Base-by-base conservation (phyloP, 208 protist species). In the Trypanosoma boissoni region DNA sequence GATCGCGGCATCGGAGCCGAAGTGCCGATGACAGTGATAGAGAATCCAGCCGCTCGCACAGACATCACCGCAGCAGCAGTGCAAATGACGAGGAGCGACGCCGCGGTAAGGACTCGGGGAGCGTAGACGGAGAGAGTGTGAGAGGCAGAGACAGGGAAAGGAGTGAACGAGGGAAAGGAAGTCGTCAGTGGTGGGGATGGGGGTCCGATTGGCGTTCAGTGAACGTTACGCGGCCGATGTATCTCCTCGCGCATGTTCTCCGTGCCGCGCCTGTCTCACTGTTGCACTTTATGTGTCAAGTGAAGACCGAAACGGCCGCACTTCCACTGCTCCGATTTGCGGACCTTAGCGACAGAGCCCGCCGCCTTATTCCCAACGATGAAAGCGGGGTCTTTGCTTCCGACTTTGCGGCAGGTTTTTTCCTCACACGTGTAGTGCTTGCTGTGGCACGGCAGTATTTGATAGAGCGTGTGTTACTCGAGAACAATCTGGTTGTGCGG, bases 401-500 rank as follows among this genome's bases (percentile, higher is more conserved):
- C 9, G 46, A 55, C 1, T 41, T 69, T 58, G 16, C 51, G 20
- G 2, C 60, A 2, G 50, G 72, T 26, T 75, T 91, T 46, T 37
- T 88, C 3, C 3, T 77, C n/a, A 58, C 70, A 16, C 80, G 80
- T 44, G 56, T 66, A 43, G 29, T 83, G 37, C 54, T 88, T 43
- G 27, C 57, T 21, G 49, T 64, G 24, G 36, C 59, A 0, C 68
- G 68, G 52, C 57, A 54, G 21, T 91, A 90, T 69, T n/a, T 90
- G 10, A 58, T 78, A 37, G 78, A 87, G 50, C 39, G 62, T 12
- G 46, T 84, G 37, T 81, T 88, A 34, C 42, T 90, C 1, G 83
- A 92, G 44, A 76, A 68, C 32, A 87, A 68, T n/a, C 45, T 94
- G 10, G 82, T 90, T 31, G 74, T 84, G 42, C 74, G 73, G n/a